Evolutionary conservation across 2,329 filamentous ascomycete genomes (phyloP), one percentile per base, ranked within the genome.

Genomic region (Pseudogymnoascus sp.): DNA sequence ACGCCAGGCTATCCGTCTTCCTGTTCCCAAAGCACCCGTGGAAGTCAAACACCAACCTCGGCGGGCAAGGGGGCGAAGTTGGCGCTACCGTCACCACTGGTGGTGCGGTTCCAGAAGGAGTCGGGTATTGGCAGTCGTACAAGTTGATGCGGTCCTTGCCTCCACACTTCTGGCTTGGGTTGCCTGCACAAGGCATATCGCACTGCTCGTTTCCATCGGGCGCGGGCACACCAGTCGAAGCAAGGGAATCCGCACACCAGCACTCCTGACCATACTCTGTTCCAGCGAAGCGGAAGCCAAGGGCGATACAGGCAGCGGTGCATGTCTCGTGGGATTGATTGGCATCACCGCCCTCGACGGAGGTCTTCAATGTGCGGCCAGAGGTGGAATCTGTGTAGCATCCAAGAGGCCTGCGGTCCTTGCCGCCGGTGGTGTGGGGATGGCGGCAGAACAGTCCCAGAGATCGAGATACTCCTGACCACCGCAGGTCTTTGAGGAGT

Each of bases 131-230:
- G 45, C 45, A 55, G 11, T 55, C 45, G 18, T 64, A 65, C 14
- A 65, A 21, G 37, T 62, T 38, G 31, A 65, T 52, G 28, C 62
- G 45, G 35, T 66, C 62, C 18, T 55, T 43, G 7, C 65, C 64
- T 25, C 64, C 65, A 60, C 64, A 66, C 11, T 31, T 64, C 62
- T 66, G 60, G n/a, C 43, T 28, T 1, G 60, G 11, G 41, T 65
- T 63, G 4, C 65, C 65, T 33, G n/a, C 16, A 40, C 64, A 66
- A 5, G 55, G 25, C 64, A 66, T 66, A 31, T 65, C 58, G 33
- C 65, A 66, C 16, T 55, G 45, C n/a, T 55, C 45, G n/a, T 55
- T 55, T 55, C 64, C 64, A 59, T 66, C 63, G 4, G 63, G 61
- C 12, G 64, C 64, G n/a, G 63, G 63, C 12, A 37, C 41, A 28